phyloP scores from a whole-genome alignment of 768 basidiomycete species.

The Tricholomella constricta region DNA sequence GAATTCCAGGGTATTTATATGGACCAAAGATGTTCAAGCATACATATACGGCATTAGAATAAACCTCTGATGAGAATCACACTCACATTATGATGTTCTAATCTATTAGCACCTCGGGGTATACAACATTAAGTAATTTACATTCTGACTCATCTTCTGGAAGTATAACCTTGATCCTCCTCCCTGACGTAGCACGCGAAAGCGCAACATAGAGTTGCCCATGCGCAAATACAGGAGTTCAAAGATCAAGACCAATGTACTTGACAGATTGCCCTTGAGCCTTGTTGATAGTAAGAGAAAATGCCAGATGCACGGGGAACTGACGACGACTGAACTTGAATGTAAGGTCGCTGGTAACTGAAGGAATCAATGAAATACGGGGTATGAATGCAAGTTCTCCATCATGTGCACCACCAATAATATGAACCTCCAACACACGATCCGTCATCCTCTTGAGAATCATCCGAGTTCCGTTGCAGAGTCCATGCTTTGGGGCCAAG shows the following conservation, averaged over 20 bases:
- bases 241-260: slow-evolving; percentile 34
- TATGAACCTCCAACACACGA: too few relatives aligned
- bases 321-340: slow-evolving; percentile 28
- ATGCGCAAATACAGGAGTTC: slow-evolving; percentile 35
- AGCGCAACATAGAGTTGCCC: slow-evolving; percentile 42
- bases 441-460: too few relatives aligned
- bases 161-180: slow-evolving; percentile 29
- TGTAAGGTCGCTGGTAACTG: too few relatives aligned
- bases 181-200: slow-evolving; percentile 27
- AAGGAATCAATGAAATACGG: too few relatives aligned
- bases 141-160: slow-evolving; percentile 7
- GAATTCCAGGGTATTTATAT: too few relatives aligned
- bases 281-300: slow-evolving; percentile 43
- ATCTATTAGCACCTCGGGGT: slow-evolving; percentile 28
- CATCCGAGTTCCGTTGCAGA: too few relatives aligned
- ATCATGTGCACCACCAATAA: slow-evolving; percentile 21
- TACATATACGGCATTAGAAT: too few relatives aligned
- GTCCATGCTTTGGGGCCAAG: too few relatives aligned
- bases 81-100: too few relatives aligned
- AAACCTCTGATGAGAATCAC: too few relatives aligned
- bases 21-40: too few relatives aligned
- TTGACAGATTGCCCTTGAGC: slow-evolving; percentile 39
- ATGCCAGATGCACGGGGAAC: slow-evolving; percentile 37
- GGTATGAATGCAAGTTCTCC: too few relatives aligned
- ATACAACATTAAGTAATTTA: slow-evolving; percentile 29